Conservation (phyloP, 2,329 filamentous ascomycete genomes). For the Penicillium polonicum region DNA sequence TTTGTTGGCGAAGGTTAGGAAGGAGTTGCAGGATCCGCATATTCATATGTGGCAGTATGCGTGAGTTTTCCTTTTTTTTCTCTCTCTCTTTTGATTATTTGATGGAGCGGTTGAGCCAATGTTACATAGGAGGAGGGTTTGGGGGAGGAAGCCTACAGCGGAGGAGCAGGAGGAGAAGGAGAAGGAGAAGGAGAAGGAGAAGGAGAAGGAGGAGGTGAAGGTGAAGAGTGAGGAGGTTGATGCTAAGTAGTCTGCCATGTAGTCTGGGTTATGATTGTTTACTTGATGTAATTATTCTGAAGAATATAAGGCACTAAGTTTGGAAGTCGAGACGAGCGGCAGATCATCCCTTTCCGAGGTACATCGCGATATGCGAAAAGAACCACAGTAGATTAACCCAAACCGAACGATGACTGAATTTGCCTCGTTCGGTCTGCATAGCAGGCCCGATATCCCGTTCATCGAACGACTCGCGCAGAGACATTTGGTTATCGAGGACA, state of each 20-base stretch:
- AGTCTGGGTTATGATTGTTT: not conserved
- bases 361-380: too few species aligned
- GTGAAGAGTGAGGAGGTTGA: not conserved
- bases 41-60: constrained; percentile 5
- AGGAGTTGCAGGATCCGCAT: constrained; percentile 2
- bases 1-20: constrained; percentile 3
- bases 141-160: constrained; percentile 3
- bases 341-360: too few species aligned
- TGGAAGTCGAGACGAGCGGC: too few species aligned
- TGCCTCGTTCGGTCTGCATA: too few species aligned
- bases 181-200: too few species aligned
- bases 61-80: not conserved
- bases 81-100: not conserved
- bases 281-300: not conserved
- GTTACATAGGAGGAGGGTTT: not conserved
- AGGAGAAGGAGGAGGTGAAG: not conserved
- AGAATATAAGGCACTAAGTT: not conserved
- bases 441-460: too few species aligned
- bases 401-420: too few species aligned
- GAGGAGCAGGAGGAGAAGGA: not conserved
- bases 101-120: not conserved
- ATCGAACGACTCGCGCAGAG: too few species aligned
- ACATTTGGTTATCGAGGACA: too few species aligned
- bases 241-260: not conserved
- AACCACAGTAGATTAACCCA: not conserved